These are phyloP conservation scores for Lecanicillium sp. DNA, from an alignment of 2,329 filamentous ascomycete species.

Conservation along the genomic window DNA sequence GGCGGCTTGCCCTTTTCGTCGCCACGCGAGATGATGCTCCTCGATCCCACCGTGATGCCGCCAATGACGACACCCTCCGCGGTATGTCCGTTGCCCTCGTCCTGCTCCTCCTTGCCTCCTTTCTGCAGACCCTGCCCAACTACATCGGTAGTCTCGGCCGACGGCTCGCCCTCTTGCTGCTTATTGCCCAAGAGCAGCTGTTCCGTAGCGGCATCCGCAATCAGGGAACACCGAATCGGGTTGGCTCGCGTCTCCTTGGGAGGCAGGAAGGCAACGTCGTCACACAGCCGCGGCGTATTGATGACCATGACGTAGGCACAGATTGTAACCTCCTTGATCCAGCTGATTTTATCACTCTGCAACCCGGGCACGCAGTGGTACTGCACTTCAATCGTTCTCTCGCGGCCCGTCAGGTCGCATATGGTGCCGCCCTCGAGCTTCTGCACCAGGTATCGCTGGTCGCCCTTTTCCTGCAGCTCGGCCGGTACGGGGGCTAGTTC, in stretches of 20 bases:
- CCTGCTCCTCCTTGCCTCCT: constrained; percentile 10
- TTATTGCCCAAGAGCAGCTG: constrained; percentile 24
- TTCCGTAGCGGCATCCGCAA: constrained; percentile 46
- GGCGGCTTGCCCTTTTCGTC: constrained; percentile 40
- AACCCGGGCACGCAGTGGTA: constrained; percentile 71
- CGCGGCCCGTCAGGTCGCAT: constrained; percentile 77
- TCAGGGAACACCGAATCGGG: constrained; percentile 65
- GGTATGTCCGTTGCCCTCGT: constrained; percentile 18
- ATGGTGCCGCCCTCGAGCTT: constrained; percentile 69
- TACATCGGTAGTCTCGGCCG: constrained; percentile 21
- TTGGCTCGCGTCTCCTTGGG: constrained; percentile 72
- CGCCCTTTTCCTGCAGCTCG: constrained; percentile 72
- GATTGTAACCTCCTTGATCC: constrained; percentile 88
- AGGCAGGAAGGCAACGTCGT: constrained; percentile 78
- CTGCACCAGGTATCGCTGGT: constrained; percentile 81
- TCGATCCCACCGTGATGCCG: constrained; percentile 45
- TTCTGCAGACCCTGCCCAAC: constrained; percentile 1
- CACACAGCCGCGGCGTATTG: constrained; percentile 80
- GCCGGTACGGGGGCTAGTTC: constrained; percentile 35
- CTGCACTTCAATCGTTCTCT: constrained; percentile 78
- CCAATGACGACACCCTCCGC: constrained; percentile 39
- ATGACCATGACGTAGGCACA: constrained; percentile 92
- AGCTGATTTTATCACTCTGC: constrained; percentile 68
- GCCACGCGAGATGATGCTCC: constrained; percentile 37
- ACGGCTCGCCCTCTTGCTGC: constrained; percentile 20